A percentile compares a stretch with the other conserved stretches of the same genome.
These are phyloP conservation scores for Marchantia paleacea DNA, from an alignment of 225 moss, liverwort and hornwort species.

Conservation along the genomic window DNA sequence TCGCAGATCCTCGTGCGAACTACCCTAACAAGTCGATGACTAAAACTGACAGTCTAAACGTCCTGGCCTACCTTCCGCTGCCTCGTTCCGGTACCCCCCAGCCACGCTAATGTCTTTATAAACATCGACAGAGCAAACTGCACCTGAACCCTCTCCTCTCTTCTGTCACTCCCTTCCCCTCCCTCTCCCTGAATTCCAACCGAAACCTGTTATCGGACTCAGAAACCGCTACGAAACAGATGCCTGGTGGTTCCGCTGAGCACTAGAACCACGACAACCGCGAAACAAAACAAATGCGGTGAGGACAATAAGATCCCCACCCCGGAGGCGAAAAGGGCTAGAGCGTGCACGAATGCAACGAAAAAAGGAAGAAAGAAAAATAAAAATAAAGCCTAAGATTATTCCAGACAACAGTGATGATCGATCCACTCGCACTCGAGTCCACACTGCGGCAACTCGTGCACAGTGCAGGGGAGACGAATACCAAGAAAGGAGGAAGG, in stretches of 20 bases:
- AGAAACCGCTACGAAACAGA: no score
- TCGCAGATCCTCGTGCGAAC: constrained; percentile 23
- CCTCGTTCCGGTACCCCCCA: background rate
- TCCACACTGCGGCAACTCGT: background rate
- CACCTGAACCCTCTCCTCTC: background rate
- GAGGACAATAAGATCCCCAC: no score
- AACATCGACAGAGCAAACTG: background rate
- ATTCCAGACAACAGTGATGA: background rate
- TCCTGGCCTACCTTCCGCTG: background rate
- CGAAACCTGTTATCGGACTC: background rate
- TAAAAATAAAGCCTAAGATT: background rate
- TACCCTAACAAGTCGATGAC: constrained; percentile 21
- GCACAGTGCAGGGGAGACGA: background rate
- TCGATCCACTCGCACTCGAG: background rate
- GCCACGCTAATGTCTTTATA: background rate
- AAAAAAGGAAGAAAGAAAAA: background rate
- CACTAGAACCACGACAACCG: no score
- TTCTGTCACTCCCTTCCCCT: no score
- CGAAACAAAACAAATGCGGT: no score
- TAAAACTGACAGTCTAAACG: background rate
- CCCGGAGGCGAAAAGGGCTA: no score
- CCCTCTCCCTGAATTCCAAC: background rate
- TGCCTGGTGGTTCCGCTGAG: no score
- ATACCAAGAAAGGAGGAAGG: background rate
- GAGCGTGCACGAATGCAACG: background rate